These are phyloP conservation scores for Fomitopsis betulina DNA, from an alignment of 1,284 basidiomycete genomes.

Conservation along the genomic window DNA sequence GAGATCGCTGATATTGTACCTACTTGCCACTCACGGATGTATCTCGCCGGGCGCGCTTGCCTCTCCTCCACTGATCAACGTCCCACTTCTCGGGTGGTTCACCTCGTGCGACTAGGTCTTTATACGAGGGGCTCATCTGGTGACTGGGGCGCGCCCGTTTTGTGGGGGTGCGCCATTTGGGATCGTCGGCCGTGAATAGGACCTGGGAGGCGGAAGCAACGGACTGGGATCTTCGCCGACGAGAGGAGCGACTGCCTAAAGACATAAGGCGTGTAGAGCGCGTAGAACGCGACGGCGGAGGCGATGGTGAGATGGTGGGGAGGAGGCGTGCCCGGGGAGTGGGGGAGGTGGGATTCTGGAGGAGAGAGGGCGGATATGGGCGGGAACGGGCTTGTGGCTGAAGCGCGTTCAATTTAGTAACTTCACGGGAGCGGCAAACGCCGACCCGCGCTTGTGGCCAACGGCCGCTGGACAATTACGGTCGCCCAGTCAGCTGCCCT, in stretches of 20 bases:
- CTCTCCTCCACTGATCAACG: constrained; percentile 47
- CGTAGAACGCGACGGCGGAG: background rate
- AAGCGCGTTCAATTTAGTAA: background rate
- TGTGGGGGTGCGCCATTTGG: constrained; percentile 36
- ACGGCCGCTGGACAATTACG: constrained; percentile 1
- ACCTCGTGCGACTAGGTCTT: constrained; percentile 28
- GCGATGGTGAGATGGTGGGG: background rate
- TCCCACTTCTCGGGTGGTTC: constrained; percentile 41
- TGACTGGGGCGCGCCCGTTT: constrained; percentile 44
- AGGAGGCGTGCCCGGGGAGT: background rate
- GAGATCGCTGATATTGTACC: background rate
- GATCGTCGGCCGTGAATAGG: constrained; percentile 27
- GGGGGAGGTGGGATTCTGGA: background rate
- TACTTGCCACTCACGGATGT: constrained; percentile 34
- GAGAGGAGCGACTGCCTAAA: constrained; percentile 31
- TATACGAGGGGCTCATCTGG: constrained; percentile 29
- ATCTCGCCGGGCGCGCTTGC: constrained; percentile 47
- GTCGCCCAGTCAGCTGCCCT: background rate
- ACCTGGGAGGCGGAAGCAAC: constrained; percentile 40
- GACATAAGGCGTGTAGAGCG: constrained; percentile 28
- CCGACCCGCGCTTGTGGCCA: background rate
- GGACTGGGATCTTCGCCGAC: constrained; percentile 54
- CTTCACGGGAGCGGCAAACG: background rate
- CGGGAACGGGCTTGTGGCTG: background rate
- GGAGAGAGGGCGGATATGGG: background rate